phyloP scores from a whole-genome alignment of 352 stramenopile genomes.

The Pythium pyrilobum region DNA sequence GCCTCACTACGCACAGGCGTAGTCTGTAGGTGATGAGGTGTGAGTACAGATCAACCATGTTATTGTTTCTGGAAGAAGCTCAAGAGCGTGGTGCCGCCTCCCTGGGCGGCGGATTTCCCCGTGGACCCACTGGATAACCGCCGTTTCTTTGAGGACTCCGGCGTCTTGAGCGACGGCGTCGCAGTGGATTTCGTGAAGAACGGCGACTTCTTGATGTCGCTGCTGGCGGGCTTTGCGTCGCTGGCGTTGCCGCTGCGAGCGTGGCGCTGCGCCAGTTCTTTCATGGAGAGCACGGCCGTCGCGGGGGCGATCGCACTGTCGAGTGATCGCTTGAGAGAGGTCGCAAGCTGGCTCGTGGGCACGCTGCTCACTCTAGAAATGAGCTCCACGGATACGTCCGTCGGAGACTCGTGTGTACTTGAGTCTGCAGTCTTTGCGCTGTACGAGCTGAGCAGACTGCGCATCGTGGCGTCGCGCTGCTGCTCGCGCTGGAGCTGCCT shows the following conservation, averaged over 20 bases:
- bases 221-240: background rate
- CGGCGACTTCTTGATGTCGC: background rate
- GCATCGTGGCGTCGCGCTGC: conserved; percentile 21
- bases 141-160: too few relatives aligned
- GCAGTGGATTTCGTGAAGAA: background rate
- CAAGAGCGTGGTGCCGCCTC: too few relatives aligned
- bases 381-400: conserved; percentile 20
- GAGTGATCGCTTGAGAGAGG: background rate
- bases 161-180: too few relatives aligned
- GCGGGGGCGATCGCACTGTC: background rate
- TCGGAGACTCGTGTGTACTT: conserved; percentile 1
- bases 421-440: background rate
- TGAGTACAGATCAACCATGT: too few relatives aligned
- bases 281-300: conserved; percentile 13
- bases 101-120: too few relatives aligned
- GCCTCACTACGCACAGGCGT: too few relatives aligned
- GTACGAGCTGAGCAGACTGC: conserved; percentile 15
- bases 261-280: conserved; percentile 18
- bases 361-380: conserved; percentile 1
- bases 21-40: too few relatives aligned
- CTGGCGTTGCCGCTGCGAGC: background rate
- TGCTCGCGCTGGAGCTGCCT: conserved; percentile 9
- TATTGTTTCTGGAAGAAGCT: too few relatives aligned
- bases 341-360: conserved; percentile 1
- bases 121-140: too few relatives aligned